A percentile compares a stretch with the other conserved stretches of the same genome.
phyloP scores from a whole-genome alignment of 352 stramenopile species.

The Pythium phragmiticola region DNA sequence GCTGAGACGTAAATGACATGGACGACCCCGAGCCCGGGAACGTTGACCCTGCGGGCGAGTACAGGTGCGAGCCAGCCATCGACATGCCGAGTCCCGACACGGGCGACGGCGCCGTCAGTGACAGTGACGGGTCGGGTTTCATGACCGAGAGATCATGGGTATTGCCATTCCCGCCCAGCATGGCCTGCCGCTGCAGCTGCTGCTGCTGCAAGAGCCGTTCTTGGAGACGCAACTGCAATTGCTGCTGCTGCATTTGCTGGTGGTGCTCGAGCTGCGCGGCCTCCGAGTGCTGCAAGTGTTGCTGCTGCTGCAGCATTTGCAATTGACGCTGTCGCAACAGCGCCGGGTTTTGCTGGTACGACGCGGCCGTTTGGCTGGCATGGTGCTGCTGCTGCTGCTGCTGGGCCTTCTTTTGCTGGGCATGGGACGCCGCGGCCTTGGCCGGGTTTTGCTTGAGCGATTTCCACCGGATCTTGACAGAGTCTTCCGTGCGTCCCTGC shows the following conservation, averaged over 20 bases:
- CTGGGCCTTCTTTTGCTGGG: slow-evolving; percentile 78
- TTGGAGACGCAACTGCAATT: slow-evolving; percentile 42
- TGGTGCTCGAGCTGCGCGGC: slow-evolving; percentile 68
- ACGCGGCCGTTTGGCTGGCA: slow-evolving; percentile 16
- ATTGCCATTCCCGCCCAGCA: slow-evolving; percentile 12
- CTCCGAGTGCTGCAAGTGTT: slow-evolving; percentile 64
- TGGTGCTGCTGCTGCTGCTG: slow-evolving; percentile 50
- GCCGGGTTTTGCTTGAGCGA: slow-evolving; percentile 85
- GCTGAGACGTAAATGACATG: slow-evolving; percentile 28
- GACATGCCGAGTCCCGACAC: slow-evolving; percentile 24
- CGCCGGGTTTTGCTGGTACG: slow-evolving; percentile 57
- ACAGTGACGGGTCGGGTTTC: slow-evolving; percentile 30
- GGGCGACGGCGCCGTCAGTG: slow-evolving; percentile 9
- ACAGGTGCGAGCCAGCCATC: slow-evolving; percentile 28
- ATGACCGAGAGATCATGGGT: slow-evolving; percentile 17
- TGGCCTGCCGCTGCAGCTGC: slow-evolving; percentile 23
- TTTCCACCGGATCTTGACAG: slow-evolving; percentile 94
- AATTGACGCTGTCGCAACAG: slow-evolving; percentile 67
- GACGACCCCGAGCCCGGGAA: slow-evolving; percentile 1
- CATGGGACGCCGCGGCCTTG: slow-evolving; percentile 72
- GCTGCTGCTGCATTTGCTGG: slow-evolving; percentile 65
- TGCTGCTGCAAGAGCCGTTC: slow-evolving; percentile 31
- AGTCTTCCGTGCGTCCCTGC: slow-evolving; percentile 89
- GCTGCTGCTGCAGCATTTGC: slow-evolving; percentile 71
- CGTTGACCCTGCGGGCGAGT: slow-evolving; percentile 12